These are phyloP conservation scores for Cercospora zeina DNA, from an alignment of 2,329 filamentous ascomycete species.

Conservation along the genomic window DNA sequence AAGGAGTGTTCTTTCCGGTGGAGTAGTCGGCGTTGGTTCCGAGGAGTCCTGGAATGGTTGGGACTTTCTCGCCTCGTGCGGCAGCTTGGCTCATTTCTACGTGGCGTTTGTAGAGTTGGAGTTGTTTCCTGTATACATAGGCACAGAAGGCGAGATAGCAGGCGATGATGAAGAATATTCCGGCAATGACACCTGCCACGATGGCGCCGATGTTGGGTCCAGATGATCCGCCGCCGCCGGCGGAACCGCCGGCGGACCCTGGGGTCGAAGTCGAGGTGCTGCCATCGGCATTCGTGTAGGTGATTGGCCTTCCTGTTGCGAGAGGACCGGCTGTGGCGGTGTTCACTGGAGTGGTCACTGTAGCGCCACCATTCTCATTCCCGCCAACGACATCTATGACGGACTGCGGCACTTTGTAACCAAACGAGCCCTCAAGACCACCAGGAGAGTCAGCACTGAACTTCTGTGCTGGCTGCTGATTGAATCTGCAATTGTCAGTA, in stretches of 20 bases:
- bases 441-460: conserved; percentile 50
- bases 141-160: conserved; percentile 69
- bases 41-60: conserved; percentile 37
- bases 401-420: conserved; percentile 68
- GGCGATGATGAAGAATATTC: conserved; percentile 62
- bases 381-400: conserved; percentile 70
- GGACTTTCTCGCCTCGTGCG: conserved; percentile 42
- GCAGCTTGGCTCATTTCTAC: conserved; percentile 60
- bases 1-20: conserved; percentile 21
- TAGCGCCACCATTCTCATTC: conserved; percentile 65
- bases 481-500: conserved; percentile 43
- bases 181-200: conserved; percentile 62
- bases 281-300: conserved; percentile 60
- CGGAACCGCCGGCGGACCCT: conserved; percentile 40
- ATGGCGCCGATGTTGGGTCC: conserved; percentile 56
- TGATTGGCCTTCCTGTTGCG: conserved; percentile 67
- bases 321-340: conserved; percentile 68
- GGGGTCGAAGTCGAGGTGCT: conserved; percentile 49
- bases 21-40: conserved; percentile 24
- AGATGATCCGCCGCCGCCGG: conserved; percentile 4
- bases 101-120: conserved; percentile 68
- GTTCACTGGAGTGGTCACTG: conserved; percentile 62
- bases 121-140: conserved; percentile 71
- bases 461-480: conserved; percentile 55
- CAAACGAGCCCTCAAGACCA: conserved; percentile 60